Evolutionary conservation across 495 filamentous ascomycete species (phyloP), one percentile per base, ranked within the genome.

Genomic region (Stereocaulon alpinum): DNA sequence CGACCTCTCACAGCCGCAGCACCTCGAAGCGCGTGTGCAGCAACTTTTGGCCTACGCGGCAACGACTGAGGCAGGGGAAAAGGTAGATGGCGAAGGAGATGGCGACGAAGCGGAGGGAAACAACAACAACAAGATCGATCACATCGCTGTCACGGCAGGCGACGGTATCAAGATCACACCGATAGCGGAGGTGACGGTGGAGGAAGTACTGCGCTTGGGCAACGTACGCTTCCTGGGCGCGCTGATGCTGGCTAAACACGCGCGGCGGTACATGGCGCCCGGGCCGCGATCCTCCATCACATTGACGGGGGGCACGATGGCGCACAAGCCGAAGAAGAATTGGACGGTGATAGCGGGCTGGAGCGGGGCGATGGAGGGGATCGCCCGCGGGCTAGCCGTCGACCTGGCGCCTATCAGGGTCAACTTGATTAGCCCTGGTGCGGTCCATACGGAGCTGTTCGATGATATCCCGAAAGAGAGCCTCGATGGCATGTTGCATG

Each of bases 61-160:
- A 24, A 24, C 24, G 24, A 47, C 34, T 17, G 32, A 18, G 0
- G 10, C 6, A 11, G 32, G 32, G 6, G 32, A 52, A 1, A 24
- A 24, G 24, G 24, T 24, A 24, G 24, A 24, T 24, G 24, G 24
- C 24, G 24, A 24, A 24, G 24, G 1, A 24, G 24, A 24, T 24
- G 24, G 24, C 24, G 24, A 24, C 24, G 24, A 24, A 24, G 24
- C 24, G 24, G 24, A 24, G 3, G 24, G 24, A 24, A 24, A 24
- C 3, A 3, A 24, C 3, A 24, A 24, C 24, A 50, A 49, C 14
- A 45, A 56, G 42, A 61, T 87, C 58, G 74, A 87, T 68, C 85
- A 87, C 63, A 73, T 87, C 42, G 77, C 84, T 58, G 80, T 73
- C 71, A 86, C 84, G 0, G 84, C 85, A 0, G 82, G 75, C 17